Base-by-base conservation (phyloP, 2,329 filamentous ascomycete genomes). In the Sphaerulina musiva region DNA sequence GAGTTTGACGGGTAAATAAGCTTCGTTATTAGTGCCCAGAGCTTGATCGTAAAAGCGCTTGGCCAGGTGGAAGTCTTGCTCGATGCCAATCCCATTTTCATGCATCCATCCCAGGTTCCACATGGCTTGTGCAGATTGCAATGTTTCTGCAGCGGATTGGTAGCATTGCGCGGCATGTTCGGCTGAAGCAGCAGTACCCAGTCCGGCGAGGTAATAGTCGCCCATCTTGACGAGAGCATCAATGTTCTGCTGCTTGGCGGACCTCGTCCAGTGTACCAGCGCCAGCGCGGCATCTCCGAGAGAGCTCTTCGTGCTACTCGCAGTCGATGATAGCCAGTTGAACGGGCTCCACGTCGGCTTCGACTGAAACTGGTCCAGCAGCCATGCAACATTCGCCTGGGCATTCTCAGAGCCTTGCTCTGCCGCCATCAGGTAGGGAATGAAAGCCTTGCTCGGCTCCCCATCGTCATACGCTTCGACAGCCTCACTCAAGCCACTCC, bases 41-140 rank as follows among this genome's bases (percentile, higher is more conserved):
- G 93, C 92, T 57, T 93, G 80, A 65, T 98, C 93, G 68, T 98
- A 98, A 72, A 91, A 95, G 51, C 93, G 80, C 73, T 98, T 98
- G 2, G 95, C 93, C 53, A 98, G 83, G 67, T 98, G 93, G 69
- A 95, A 98, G 68, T 98, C 93, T 69, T 98, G 93, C 51, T 87
- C 86, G 17, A 97, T 81, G 1, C 91, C 89, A 47, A 97, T 79
- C 6, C 93, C 93, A 66, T 97, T 96, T 72, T 98, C 93, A 67
- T 98, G 90, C 92, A 98, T 97, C 93, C 93, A 98, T 4, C 93
- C 95, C 11, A 98, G 77, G 65, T 98, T 97, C 81, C 90, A 98
- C 54, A 96, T 82, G 11, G 95, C 93, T 72, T 98, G 95, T 2
- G 92, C 93, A 63, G 89, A 95, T 67, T 90, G 86, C 62, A 92